phyloP scores from a whole-genome alignment of 495 filamentous ascomycete species.

The Hypoxylon rickii region DNA sequence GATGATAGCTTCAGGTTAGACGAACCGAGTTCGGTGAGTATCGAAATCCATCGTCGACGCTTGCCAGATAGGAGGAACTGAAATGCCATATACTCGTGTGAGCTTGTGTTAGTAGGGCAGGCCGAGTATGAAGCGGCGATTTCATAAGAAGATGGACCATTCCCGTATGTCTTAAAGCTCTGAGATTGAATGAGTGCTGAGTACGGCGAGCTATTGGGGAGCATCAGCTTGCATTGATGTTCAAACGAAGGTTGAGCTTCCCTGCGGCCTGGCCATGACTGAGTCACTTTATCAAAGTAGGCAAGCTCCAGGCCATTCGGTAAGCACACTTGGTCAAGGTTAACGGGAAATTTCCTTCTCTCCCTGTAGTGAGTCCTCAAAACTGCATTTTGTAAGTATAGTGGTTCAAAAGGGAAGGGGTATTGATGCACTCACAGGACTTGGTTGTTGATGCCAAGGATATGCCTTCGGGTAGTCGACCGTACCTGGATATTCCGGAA shows the following conservation, averaged over 20 bases:
- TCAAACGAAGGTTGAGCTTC: conserved; percentile 38
- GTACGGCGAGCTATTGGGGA: conserved; percentile 40
- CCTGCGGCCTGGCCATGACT: conserved; percentile 38
- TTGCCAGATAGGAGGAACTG: conserved; percentile 52
- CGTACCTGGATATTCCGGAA: conserved; percentile 23
- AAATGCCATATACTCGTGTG: conserved; percentile 56
- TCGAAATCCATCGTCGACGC: conserved; percentile 48
- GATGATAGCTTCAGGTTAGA: conserved; percentile 57
- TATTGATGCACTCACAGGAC: conserved; percentile 34
- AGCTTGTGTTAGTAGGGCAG: conserved; percentile 51
- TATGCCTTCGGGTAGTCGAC: conserved; percentile 8
- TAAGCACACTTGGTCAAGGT: conserved; percentile 37
- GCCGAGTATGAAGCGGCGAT: conserved; percentile 55
- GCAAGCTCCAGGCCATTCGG: conserved; percentile 37
- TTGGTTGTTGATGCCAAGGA: conserved; percentile 41
- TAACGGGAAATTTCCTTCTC: conserved; percentile 39
- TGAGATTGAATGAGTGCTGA: conserved; percentile 28
- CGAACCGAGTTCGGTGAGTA: conserved; percentile 56
- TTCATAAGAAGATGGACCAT: conserved; percentile 58
- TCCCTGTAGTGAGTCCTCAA: conserved; percentile 40
- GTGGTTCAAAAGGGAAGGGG: not conserved
- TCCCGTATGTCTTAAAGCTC: conserved; percentile 19
- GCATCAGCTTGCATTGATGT: conserved; percentile 42
- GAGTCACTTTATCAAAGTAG: conserved; percentile 33
- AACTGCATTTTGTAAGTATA: conserved; percentile 18